phyloP scores from a whole-genome alignment of 768 basidiomycete species.

The Mycena leptocephala region DNA sequence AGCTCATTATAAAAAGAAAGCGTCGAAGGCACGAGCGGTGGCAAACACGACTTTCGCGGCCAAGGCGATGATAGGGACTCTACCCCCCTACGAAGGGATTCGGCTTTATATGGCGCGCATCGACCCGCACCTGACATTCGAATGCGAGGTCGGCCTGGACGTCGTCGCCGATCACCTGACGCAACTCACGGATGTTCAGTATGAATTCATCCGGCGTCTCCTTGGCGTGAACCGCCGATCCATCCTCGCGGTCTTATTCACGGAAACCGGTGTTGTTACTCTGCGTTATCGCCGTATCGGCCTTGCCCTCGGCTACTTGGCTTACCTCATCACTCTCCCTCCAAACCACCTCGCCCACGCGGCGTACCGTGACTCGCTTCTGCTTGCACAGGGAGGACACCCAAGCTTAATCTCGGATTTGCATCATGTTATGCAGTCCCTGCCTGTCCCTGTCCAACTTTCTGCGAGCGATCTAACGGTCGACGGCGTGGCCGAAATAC shows the following conservation, averaged over 20 bases:
- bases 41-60: slow-evolving; percentile 28
- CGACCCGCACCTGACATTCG: slow-evolving; percentile 42
- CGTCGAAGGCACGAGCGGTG: neutral
- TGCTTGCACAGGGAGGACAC: neutral
- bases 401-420: neutral
- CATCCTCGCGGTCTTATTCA: neutral
- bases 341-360: neutral
- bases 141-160: slow-evolving; percentile 36
- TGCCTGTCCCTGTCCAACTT: neutral
- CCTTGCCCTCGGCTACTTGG: neutral
- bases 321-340: neutral
- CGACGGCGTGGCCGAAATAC: neutral
- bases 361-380: neutral
- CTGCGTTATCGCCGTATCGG: neutral
- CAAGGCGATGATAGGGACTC: slow-evolving; percentile 29
- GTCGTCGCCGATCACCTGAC: neutral
- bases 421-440: neutral
- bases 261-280: neutral
- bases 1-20: neutral
- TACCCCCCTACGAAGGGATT: slow-evolving; percentile 32
- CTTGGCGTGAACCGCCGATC: neutral
- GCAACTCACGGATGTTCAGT: neutral
- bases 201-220: neutral
- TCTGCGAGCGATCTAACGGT: neutral
- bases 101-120: slow-evolving; percentile 40